Evolutionary conservation across 2,329 filamentous ascomycete genomes (phyloP).

Genomic region (Ascochyta rabiei): DNA sequence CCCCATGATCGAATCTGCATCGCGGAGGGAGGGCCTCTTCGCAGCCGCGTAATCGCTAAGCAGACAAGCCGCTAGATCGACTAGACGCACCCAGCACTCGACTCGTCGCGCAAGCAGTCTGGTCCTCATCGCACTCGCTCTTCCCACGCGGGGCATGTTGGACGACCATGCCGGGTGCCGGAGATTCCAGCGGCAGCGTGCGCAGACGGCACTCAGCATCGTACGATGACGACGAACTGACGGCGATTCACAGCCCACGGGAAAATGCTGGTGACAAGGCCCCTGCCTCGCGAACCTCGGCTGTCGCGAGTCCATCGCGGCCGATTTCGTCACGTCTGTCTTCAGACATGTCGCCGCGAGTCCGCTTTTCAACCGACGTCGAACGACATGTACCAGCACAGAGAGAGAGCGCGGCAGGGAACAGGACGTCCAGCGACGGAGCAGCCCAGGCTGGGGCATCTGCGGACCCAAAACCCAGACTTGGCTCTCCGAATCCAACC

Average conservation of each 20-base stretch:
- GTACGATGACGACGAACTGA: conserved; percentile 31
- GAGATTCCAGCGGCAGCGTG: conserved; percentile 35
- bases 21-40: conserved; percentile 4
- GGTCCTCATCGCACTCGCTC: conserved; percentile 4
- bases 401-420: conserved; percentile 21
- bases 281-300: conserved; percentile 29
- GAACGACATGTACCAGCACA: conserved; percentile 31
- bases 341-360: conserved; percentile 38
- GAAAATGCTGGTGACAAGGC: conserved; percentile 15
- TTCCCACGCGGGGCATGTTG: conserved; percentile 28
- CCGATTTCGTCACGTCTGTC: conserved; percentile 35
- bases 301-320: conserved; percentile 27
- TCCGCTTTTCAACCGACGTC: conserved; percentile 47
- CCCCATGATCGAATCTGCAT: conserved; percentile 7
- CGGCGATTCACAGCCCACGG: conserved; percentile 18
- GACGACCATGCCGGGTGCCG: conserved; percentile 36
- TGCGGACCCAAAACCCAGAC: conserved; percentile 23
- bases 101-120: conserved; percentile 4
- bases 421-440: conserved; percentile 21
- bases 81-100: conserved; percentile 16
- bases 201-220: conserved; percentile 39
- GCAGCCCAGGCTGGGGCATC: conserved; percentile 17
- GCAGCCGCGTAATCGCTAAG: conserved; percentile 28
- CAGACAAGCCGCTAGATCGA: conserved; percentile 28
- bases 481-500: conserved; percentile 42